Conservation (phyloP, 768 basidiomycete genomes). For the Chiua virens region DNA sequence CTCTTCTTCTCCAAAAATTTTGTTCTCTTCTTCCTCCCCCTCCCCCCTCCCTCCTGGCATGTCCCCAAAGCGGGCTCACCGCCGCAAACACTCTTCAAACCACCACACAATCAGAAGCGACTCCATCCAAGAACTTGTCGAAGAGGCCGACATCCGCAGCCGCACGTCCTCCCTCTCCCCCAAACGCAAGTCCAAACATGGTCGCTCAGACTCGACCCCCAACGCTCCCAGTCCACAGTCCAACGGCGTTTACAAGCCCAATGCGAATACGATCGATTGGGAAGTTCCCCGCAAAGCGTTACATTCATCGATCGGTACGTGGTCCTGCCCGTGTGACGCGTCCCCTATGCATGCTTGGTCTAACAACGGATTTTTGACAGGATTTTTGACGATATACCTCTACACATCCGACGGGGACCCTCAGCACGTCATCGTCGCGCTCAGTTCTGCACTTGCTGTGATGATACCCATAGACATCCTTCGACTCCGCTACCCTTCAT, state of each 20-base stretch:
- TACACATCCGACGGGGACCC: conserved; percentile 51
- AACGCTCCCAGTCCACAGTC: conserved; percentile 8
- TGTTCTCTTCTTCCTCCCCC: conserved; percentile 38
- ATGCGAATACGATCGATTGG: conserved; percentile 56
- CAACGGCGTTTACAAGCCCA: conserved; percentile 9
- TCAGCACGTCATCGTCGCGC: conserved; percentile 53
- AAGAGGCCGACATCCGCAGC: conserved; percentile 16
- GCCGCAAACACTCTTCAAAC: conserved; percentile 22
- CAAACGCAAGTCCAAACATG: conserved; percentile 17
- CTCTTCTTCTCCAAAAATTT: conserved; percentile 49
- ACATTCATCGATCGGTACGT: conserved; percentile 86
- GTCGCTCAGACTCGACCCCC: conserved; percentile 4
- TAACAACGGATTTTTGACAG: conserved; percentile 32
- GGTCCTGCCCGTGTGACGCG: conserved; percentile 1
- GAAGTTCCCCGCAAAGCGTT: conserved; percentile 88
- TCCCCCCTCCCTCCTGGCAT: conserved; percentile 25
- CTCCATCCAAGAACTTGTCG: conserved; percentile 25
- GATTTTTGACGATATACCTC: conserved; percentile 63
- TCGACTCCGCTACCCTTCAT: conserved; percentile 61
- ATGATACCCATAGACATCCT: conserved; percentile 76
- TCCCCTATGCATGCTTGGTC: background rate
- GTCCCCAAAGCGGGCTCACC: conserved; percentile 37
- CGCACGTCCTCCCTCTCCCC: conserved; percentile 8
- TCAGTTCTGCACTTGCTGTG: conserved; percentile 65
- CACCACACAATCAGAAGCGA: conserved; percentile 26